Base-by-base conservation (phyloP, 345 rosid genomes). In the Reutealis trisperma region DNA sequence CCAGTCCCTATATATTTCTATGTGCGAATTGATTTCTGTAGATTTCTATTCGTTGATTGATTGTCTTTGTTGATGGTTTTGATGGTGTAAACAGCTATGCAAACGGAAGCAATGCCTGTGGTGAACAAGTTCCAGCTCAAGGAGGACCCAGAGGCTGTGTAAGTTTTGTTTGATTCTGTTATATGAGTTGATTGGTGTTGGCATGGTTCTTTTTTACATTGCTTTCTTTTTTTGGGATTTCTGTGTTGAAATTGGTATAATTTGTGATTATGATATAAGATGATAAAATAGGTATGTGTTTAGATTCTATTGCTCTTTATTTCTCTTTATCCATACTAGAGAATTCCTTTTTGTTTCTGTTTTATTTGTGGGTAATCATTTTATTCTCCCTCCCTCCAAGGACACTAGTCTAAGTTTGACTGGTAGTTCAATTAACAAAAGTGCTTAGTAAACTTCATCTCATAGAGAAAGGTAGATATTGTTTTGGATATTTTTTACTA, bases 61-160 rank as follows among this genome's bases (percentile, higher is more conserved):
- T 67, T 32, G 63, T 9, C 14, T 70, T 47, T 32, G 22, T 58
- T 18, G 19, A 24, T 24, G 22, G 12, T 62, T 49, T 52, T 79
- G 64, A 22, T 74, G 52, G 25, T 60, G 66, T 24, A 63, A 47
- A 49, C 76, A 95, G 99, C 98, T 83, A 91, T 95, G 98, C 96
- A 89, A 80, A 83, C 92, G 68, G 98, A 95, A 84, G 99, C 98
- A 57, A 80, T 88, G 87, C 96, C 94, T 60, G 59, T 95, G 79
- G 96, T 95, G 55, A 79, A 89, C 62, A 90, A 76, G 84, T 85
- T 95, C 78, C 75, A 84, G 63, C 91, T 93, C 61, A 78, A 78
- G 41, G 86, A 90, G 81, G 93, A 89, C 70, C 74, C 63, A 15
- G 83, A 76, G 22, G 65, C 98, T 6, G 77, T 77, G 98, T 94